These are phyloP conservation scores for Fusarium udum DNA, from an alignment of 2,329 filamentous ascomycete species.

Conservation along the genomic window DNA sequence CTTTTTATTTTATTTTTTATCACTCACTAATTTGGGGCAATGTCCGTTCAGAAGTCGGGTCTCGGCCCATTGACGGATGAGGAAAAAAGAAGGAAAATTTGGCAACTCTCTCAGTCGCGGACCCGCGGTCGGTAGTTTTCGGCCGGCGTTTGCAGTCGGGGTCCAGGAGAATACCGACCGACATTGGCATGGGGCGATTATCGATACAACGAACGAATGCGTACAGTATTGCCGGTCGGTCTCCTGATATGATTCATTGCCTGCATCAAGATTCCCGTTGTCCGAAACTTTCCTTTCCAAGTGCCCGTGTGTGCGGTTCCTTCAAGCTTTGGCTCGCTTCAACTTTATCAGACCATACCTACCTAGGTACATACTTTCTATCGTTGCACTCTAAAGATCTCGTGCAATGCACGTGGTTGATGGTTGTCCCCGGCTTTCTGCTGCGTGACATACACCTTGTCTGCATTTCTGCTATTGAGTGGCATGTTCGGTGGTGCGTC, in stretches of 20 bases:
- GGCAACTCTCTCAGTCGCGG: conserved; percentile 1
- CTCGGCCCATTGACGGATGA: not conserved
- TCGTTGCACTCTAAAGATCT: not conserved
- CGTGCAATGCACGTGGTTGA: conserved; percentile 18
- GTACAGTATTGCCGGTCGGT: conserved; percentile 23
- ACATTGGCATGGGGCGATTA: conserved; percentile 27
- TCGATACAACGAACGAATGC: conserved; percentile 4
- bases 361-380: not conserved
- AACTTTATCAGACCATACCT: not conserved
- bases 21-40: conserved; percentile 17
- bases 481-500: not conserved
- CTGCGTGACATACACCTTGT: conserved; percentile 24
- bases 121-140: conserved; percentile 38
- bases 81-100: not conserved
- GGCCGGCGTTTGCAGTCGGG: conserved; percentile 33
- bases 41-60: not conserved
- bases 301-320: not conserved
- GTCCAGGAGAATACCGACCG: conserved; percentile 14
- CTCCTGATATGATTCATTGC: conserved; percentile 16
- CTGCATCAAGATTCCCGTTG: conserved; percentile 8
- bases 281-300: conserved; percentile 22
- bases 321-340: not conserved
- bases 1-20: not conserved
- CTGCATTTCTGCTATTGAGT: not conserved
- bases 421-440: not conserved